These are phyloP conservation scores for Lagenidium sp. DNA, from an alignment of 352 stramenopile genomes.

Conservation along the genomic window DNA sequence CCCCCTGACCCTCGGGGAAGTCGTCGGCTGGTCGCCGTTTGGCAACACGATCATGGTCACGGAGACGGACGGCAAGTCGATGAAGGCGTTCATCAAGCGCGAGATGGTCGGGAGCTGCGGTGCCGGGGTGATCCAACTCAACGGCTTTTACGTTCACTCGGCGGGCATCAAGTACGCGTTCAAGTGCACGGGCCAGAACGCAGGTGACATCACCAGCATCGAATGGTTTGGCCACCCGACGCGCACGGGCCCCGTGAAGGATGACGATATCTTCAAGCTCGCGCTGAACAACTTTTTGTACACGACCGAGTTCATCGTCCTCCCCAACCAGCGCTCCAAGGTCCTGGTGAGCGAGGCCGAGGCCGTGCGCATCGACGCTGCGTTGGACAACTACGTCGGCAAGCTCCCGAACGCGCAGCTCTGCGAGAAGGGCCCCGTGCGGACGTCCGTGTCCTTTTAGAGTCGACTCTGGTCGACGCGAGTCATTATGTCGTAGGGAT, in stretches of 20 bases:
- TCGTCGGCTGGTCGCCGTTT: slow-evolving; percentile 61
- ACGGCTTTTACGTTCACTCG: slow-evolving; percentile 60
- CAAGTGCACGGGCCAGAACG: slow-evolving; percentile 30
- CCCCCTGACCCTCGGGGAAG: slow-evolving; percentile 36
- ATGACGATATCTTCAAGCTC: slow-evolving; percentile 52
- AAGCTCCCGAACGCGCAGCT: slow-evolving; percentile 10
- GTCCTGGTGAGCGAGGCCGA: slow-evolving; percentile 36
- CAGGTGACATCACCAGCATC: slow-evolving; percentile 31
- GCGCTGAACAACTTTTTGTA: slow-evolving; percentile 52
- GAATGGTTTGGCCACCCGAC: slow-evolving; percentile 54
- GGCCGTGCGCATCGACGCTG: slow-evolving; percentile 32
- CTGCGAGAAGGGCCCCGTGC: slow-evolving; percentile 12
- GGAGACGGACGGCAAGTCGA: slow-evolving; percentile 37
- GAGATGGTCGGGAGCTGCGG: slow-evolving; percentile 46
- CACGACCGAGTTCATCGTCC: slow-evolving; percentile 31
- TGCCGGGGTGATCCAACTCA: slow-evolving; percentile 27
- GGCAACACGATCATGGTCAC: slow-evolving; percentile 57
- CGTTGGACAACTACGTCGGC: slow-evolving; percentile 34
- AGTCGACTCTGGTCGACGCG: too few relatives aligned
- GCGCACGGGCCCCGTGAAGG: slow-evolving; percentile 26
- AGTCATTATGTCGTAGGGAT: too few relatives aligned
- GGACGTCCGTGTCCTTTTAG: slow-evolving; percentile 15
- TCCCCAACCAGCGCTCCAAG: slow-evolving; percentile 21
- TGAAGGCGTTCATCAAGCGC: slow-evolving; percentile 48
- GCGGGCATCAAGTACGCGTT: slow-evolving; percentile 63